Base-by-base conservation (phyloP, 257 asterid species). In the Solanum pinnatisectum region DNA sequence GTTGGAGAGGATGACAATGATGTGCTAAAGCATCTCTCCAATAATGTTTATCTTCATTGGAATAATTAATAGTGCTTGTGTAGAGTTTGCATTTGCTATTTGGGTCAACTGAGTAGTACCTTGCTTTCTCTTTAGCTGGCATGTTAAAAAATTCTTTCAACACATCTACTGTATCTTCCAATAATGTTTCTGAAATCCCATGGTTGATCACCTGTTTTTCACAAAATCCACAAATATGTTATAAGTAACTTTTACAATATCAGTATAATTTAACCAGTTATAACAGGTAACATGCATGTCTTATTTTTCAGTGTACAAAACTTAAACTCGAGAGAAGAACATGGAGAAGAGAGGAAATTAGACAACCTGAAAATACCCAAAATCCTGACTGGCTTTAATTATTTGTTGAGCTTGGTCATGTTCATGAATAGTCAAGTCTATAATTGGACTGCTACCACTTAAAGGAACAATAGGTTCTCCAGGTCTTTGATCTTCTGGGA, bases 351-450 rank as follows among this genome's bases (percentile, higher is more conserved):
- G 2, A 30, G 35, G 56, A 27, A 44, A 13, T 56, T 87, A 46
- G n/a, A 40, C 15, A 44, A 92, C 95, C 93, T 93, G 96, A 68
- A 94, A 93, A 89, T 92, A 82, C 0, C 95, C 94, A 84, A 89
- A 90, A 23, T 93, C 92, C 88, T 89, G 91, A 90, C 95, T 74
- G 78, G 97, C 95, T 88, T 90, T 33, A 18, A 90, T 84, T 46
- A 92, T 87, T 32, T 89, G 83, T 22, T 90, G 91, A 8, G 39
- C 60, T 71, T 84, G 11, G 56, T 74, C 88, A 85, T 33, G 33
- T 27, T 86, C 44, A 72, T 63, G 71, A 63, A 1, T 37, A 36
- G n/a, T 89, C 59, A 87, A 49, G 86, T 88, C 91, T 83, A 88
- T 87, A 23, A 88, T 84, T 46, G 91, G 92, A 79, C 52, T 88